These are phyloP conservation scores for Tetrahymena elliotti DNA, from an alignment of 73 alveolate genomes.

Conservation along the genomic window DNA sequence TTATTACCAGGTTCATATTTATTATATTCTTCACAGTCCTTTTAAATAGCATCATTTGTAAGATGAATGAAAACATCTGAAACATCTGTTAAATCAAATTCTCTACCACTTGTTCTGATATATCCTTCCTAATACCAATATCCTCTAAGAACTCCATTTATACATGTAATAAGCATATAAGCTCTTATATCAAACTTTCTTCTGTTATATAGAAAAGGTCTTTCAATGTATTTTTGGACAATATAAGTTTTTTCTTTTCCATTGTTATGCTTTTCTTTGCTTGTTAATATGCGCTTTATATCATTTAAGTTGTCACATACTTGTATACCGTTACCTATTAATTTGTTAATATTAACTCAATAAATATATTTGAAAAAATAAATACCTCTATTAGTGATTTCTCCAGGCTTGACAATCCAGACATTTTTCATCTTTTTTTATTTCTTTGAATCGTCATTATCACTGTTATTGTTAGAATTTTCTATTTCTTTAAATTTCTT, in stretches of 20 bases:
- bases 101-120: slow-evolving; percentile 59
- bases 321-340: slow-evolving; percentile 21
- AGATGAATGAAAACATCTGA: slow-evolving; percentile 50
- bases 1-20: slow-evolving; percentile 59
- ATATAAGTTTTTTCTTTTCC: slow-evolving; percentile 45
- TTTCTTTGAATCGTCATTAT: slow-evolving; percentile 28
- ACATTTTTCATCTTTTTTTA: slow-evolving; percentile 34
- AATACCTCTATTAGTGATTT: slow-evolving; percentile 80
- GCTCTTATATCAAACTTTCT: slow-evolving; percentile 63
- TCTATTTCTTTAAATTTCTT: slow-evolving; percentile 34
- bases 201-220: slow-evolving; percentile 52
- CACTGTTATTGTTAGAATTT: slow-evolving; percentile 13
- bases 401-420: slow-evolving; percentile 91
- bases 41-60: slow-evolving; percentile 62
- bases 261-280: slow-evolving; percentile 8
- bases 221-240: slow-evolving; percentile 54
- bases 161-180: slow-evolving; percentile 47
- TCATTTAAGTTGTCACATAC: slow-evolving; percentile 51
- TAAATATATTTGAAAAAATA: not conserved
- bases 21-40: slow-evolving; percentile 51
- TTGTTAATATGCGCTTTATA: slow-evolving; percentile 34
- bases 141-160: slow-evolving; percentile 54
- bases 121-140: slow-evolving; percentile 65
- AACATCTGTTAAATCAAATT: slow-evolving; percentile 44
- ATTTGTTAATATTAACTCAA: not conserved